phyloP scores from a whole-genome alignment of 768 basidiomycete species.

The Lactarius deliciosus region DNA sequence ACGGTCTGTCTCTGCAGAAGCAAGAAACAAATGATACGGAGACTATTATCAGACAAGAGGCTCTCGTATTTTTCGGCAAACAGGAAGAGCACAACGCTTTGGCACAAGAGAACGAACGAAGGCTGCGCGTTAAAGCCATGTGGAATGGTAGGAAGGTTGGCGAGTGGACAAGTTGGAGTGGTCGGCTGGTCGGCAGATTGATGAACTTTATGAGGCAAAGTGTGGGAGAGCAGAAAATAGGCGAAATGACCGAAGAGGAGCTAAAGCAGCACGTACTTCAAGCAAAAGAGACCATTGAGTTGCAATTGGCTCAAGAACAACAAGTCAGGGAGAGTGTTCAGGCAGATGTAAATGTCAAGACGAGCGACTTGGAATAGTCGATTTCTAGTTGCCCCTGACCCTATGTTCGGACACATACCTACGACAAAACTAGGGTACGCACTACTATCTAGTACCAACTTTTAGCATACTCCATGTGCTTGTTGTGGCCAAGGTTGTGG shows the following conservation, averaged over 20 bases:
- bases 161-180: conserved; percentile 52
- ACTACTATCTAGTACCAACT: no score
- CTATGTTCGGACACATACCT: no score
- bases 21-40: conserved; percentile 1
- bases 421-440: no score
- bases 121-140: conserved; percentile 41
- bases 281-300: conserved; percentile 17
- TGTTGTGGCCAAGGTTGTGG: no score
- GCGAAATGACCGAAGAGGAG: conserved; percentile 29
- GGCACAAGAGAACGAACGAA: conserved; percentile 33
- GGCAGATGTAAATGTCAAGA: neutral
- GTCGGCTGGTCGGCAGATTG: conserved; percentile 50
- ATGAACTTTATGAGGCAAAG: conserved; percentile 51
- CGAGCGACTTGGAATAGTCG: neutral
- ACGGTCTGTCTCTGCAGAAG: neutral
- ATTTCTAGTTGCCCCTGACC: no score
- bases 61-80: conserved; percentile 53
- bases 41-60: conserved; percentile 40
- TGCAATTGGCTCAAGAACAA: conserved; percentile 3
- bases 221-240: conserved; percentile 47
- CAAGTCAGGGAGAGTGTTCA: neutral
- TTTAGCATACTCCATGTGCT: no score
- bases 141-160: conserved; percentile 53
- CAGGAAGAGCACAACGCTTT: conserved; percentile 47
- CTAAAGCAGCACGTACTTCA: conserved; percentile 21